These are phyloP conservation scores for Pestalotiopsis sp. DNA, from an alignment of 2,329 filamentous ascomycete genomes.

Conservation along the genomic window DNA sequence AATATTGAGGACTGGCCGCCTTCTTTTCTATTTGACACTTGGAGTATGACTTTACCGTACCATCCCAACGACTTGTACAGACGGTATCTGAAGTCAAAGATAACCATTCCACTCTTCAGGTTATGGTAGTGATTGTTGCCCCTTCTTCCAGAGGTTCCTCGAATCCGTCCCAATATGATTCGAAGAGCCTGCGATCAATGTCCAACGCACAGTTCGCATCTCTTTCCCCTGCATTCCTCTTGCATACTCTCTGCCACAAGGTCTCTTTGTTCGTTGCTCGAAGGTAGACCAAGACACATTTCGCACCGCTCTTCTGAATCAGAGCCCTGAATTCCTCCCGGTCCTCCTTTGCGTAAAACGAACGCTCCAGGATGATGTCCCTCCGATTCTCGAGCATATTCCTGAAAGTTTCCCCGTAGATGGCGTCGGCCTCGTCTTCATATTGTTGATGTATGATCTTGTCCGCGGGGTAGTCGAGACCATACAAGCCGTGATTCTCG, in stretches of 20 bases:
- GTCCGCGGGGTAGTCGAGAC: constrained; percentile 25
- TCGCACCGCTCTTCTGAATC: constrained; percentile 18
- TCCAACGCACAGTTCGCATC: constrained; percentile 29
- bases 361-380: constrained; percentile 31
- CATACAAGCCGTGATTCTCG: constrained; percentile 26
- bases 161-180: constrained; percentile 24
- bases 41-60: too few species aligned
- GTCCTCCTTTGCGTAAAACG: constrained; percentile 31
- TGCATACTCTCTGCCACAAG: constrained; percentile 31
- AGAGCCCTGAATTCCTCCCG: constrained; percentile 29
- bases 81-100: too few species aligned
- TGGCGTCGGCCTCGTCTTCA: constrained; percentile 19
- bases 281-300: constrained; percentile 32
- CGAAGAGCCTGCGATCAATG: constrained; percentile 21
- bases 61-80: too few species aligned
- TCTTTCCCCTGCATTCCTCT: constrained; percentile 21
- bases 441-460: constrained; percentile 18
- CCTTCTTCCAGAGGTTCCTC: constrained; percentile 15
- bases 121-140: too few species aligned
- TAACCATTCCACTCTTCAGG: too few species aligned
- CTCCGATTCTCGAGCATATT: constrained; percentile 15
- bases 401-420: neutral
- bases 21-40: too few species aligned
- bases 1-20: too few species aligned
- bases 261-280: constrained; percentile 24